Conservation (phyloP, 2,329 filamentous ascomycete species). For the Penicillium griseofulvum region DNA sequence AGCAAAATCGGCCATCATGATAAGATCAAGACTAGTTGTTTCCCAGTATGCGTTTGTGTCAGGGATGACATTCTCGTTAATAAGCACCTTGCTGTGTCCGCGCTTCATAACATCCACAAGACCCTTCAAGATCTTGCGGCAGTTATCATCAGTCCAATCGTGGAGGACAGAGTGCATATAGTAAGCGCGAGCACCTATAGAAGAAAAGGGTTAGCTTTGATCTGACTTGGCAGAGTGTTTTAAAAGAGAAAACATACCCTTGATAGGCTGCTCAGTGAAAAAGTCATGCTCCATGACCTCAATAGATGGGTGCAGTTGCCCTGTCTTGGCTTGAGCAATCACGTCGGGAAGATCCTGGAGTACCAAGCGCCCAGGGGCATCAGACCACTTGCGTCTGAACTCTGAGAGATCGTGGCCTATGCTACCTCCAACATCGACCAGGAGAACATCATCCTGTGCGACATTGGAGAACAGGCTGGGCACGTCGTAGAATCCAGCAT, state of each 20-base stretch:
- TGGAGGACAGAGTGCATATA: constrained; percentile 36
- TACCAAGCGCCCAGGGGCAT: constrained; percentile 44
- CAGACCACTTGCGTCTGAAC: constrained; percentile 39
- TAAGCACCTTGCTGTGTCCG: constrained; percentile 44
- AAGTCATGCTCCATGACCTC: constrained; percentile 48
- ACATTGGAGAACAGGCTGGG: constrained; percentile 13
- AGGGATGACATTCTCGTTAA: constrained; percentile 47
- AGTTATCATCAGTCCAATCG: constrained; percentile 32
- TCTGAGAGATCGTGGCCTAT: constrained; percentile 43
- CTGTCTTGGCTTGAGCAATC: constrained; percentile 21
- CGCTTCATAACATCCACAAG: constrained; percentile 33
- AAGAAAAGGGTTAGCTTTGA: not conserved
- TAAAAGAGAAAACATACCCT: constrained; percentile 29
- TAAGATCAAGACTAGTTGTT: constrained; percentile 39
- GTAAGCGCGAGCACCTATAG: constrained; percentile 33
- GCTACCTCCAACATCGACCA: constrained; percentile 48
- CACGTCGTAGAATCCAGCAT: constrained; percentile 31
- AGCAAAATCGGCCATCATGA: constrained; percentile 44
- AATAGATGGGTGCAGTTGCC: constrained; percentile 17
- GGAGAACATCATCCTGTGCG: constrained; percentile 20
- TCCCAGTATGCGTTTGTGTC: constrained; percentile 35
- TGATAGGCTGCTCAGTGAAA: constrained; percentile 47
- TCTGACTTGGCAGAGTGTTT: not conserved
- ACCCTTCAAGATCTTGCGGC: constrained; percentile 27
- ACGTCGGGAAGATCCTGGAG: constrained; percentile 51